Evolutionary conservation across 176 grass and related monocot genomes (phyloP), one percentile per base, ranked within the genome.

Genomic region (Lolium multiflorum): DNA sequence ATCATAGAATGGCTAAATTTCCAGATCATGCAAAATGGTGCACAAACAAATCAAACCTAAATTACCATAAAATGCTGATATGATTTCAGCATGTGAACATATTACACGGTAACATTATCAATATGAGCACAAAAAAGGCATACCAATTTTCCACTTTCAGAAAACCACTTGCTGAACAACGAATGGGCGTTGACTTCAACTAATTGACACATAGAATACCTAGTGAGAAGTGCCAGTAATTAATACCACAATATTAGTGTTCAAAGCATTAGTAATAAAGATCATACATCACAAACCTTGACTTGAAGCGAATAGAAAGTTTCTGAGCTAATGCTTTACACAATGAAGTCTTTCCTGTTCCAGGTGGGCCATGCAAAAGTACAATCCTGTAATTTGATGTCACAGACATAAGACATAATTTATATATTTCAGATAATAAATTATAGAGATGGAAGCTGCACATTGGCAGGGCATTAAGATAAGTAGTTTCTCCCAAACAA

Each of bases 141-240:
- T 99, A 99, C 97, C 92, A 99, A 51, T 93, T 99, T 99, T 51
- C 97, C 97, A 87, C 97, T 99, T 92, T 99, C 97, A 87, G 97
- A 99, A 90, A 99, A 99, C 97, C 97, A 99, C 90, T 99, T 99
- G 92, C 97, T 99, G 90, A 99, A 96, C 80, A 99, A 85, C 20
- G 97, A 99, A 91, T 99, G 97, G 78, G 97, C 97, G 87, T 99
- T 99, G 74, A 99, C 94, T 93, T 99, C 97, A 65, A 99, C 67
- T 89, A 99, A 78, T 80, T 99, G 97, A 35, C 92, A 94, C 92
- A 91, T 88, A 18, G 94, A 88, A 84, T 99, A 99, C 94, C 97
- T 99, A 87, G 41, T 80, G 55, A 86, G 65, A 55, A 59, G 50
- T 39, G 41, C 82, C 57, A 85, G 69, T 47, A 68, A 88, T 74